phyloP scores from a whole-genome alignment of 495 filamentous ascomycete genomes.

The Collariella sp. region DNA sequence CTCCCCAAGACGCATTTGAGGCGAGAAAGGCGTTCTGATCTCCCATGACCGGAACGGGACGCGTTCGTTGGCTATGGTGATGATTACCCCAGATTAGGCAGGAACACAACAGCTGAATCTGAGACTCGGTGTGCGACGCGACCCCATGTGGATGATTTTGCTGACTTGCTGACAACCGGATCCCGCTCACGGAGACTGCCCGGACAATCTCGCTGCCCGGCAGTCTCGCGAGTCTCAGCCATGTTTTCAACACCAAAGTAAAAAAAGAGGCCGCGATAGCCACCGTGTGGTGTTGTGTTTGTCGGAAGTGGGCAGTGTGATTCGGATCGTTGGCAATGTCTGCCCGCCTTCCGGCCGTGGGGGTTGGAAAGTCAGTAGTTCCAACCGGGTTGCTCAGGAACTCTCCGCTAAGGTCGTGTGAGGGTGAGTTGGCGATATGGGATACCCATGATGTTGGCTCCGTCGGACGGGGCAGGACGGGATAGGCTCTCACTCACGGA shows the following conservation, averaged over 20 bases:
- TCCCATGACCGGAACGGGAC: too few species aligned
- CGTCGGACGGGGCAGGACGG: neutral
- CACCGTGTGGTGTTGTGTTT: neutral
- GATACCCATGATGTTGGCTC: neutral
- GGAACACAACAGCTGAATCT: too few species aligned
- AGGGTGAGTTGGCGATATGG: neutral
- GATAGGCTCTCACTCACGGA: too few species aligned
- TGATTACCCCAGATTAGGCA: too few species aligned
- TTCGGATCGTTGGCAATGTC: neutral
- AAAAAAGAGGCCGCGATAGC: neutral
- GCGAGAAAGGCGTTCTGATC: too few species aligned
- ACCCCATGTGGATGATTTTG: too few species aligned
- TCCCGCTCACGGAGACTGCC: too few species aligned
- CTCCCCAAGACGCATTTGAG: too few species aligned
- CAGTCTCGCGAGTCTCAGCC: neutral
- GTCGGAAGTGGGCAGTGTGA: neutral
- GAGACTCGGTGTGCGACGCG: too few species aligned
- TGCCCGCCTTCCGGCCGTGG: neutral
- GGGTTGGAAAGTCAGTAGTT: neutral
- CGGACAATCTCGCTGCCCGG: too few species aligned
- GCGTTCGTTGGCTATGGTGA: too few species aligned
- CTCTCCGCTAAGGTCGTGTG: neutral
- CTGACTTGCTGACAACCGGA: too few species aligned
- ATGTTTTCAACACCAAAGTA: neutral
- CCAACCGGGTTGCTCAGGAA: neutral